Evolutionary conservation across 345 rosid genomes (phyloP), one percentile per base, ranked within the genome.

Genomic region (Eucalyptus regnans): DNA sequence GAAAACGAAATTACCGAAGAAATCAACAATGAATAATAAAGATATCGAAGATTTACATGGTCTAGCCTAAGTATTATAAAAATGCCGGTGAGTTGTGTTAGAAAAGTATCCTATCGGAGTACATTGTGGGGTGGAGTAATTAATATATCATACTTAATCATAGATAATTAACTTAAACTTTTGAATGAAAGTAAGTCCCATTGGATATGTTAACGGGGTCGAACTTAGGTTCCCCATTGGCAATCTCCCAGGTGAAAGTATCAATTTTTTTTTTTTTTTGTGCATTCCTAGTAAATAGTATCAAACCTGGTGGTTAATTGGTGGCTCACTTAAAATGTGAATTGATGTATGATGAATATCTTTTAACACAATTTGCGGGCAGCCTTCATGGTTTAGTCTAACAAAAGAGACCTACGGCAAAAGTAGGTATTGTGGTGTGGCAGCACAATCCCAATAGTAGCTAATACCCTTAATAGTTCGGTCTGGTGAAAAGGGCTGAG

Each of bases 31-130:
- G 12, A 31, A 16, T 9, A 3, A 66, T 66, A 16, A 60, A 64
- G 10, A 31, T 16, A 31, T 15, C 22, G 1, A 68, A 33, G 7
- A 68, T 68, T 68, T 33, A 33, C 2, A 11, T 33, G 4, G 25
- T 5, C 1, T 15, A 1, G 1, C 6, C 1, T 9, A 2, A 8
- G 25, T 33, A 0, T 66, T 66, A 17, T 15, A 4, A n/a, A 66
- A 66, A n/a, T n/a, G 76, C 5, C 0, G 7, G 1, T 64, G 76
- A 68, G 12, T 31, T 17, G 12, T 31, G 4, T 16, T 68, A 33
- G 12, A 31, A 33, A 68, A 68, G 2, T 0, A 4, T 33, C 4
- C 2, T 17, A 68, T 68, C 2, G 1, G 0, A 68, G 4, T 31
- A 8, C 3, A 0, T 8, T 31, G 0, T 68, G 23, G 2, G 33